Evolutionary conservation across 108 stramenopile genomes (phyloP), one percentile per base, ranked within the genome.

Genomic region (Skeletonema tropicum): DNA sequence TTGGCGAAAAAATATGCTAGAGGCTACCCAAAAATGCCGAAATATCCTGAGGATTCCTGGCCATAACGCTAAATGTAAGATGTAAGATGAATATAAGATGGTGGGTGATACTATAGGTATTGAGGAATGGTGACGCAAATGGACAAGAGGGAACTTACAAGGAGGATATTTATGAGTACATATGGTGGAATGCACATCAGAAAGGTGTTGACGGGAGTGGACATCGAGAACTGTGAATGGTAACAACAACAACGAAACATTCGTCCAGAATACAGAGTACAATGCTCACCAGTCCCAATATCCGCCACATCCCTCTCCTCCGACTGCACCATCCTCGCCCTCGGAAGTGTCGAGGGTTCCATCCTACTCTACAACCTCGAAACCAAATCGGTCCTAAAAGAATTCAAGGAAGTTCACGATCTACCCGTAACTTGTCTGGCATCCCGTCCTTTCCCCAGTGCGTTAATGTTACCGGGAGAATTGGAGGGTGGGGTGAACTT

Each of bases 351-450:
- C 48, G 90, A 93, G 59, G 92, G 94, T 48, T 83, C 84, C 15
- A 72, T 96, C 17, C 64, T 84, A 17, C 70, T 93, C 3, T 90
- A 86, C 82, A 77, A 85, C 64, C 48, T 86, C 3, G 85, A 73
- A 39, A 75, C 77, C 13, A 79, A 82, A 85, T 79, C 66, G 41
- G 70, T 83, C 12, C 3, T 86, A 30, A 89, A 84, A 64, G 69
- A 68, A 57, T 95, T 92, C 66, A 66, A 64, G n/a, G 88, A 89
- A 72, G 84, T 92, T 5, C 94, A 96, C 62, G 91, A 92, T 73
- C 73, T 96, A 14, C 94, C 92, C 0, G 92, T 93, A 2, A 96
- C 94, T 4, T 93, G 92, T 66, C 74, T 92, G 30, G 94, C 94
- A 14, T 89, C 92, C 0, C 71, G 94, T 38, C 94, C 94, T 6